Percentiles rank a stretch among this genome's conserved stretches.
phyloP scores from a whole-genome alignment of 2,329 filamentous ascomycete genomes.

The Ceratocystis albifundus region DNA sequence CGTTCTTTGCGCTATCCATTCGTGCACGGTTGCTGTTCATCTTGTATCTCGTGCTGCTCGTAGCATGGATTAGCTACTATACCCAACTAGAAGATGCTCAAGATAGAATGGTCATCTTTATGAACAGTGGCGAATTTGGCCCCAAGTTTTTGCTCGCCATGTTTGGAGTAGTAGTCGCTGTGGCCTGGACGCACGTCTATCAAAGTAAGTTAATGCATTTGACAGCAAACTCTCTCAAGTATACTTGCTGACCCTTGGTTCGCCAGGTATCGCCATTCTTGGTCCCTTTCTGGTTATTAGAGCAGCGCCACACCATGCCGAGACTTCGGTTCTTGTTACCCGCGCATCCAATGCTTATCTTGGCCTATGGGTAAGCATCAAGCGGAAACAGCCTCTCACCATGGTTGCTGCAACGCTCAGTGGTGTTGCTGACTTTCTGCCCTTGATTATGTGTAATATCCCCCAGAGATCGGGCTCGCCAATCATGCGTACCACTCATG shows the following conservation, averaged over 20 bases:
- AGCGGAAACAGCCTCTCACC: slow-evolving; percentile 11
- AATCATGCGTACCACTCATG: slow-evolving; percentile 9
- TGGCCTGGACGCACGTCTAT: slow-evolving; percentile 17
- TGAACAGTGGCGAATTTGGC: slow-evolving; percentile 18
- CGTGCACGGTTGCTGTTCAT: slow-evolving; percentile 12
- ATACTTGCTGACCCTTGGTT: not conserved
- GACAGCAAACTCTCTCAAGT: too few species aligned
- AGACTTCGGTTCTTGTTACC: slow-evolving; percentile 16
- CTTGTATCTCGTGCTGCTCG: slow-evolving; percentile 9
- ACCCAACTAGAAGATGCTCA: not conserved
- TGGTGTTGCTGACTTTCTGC: slow-evolving; percentile 19
- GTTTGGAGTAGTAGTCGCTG: slow-evolving; percentile 13
- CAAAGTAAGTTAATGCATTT: slow-evolving; percentile 8
- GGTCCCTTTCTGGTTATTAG: slow-evolving; percentile 26
- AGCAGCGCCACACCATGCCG: slow-evolving; percentile 17
- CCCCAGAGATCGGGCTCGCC: slow-evolving; percentile 13
- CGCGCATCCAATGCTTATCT: slow-evolving; percentile 20
- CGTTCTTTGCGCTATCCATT: slow-evolving; percentile 11
- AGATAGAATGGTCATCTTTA: slow-evolving; percentile 14
- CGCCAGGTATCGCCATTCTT: slow-evolving; percentile 23
- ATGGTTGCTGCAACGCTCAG: slow-evolving; percentile 2
- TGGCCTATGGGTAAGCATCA: slow-evolving; percentile 17
- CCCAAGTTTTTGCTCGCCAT: slow-evolving; percentile 20
- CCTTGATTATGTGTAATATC: slow-evolving; percentile 20
- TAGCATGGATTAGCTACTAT: slow-evolving; percentile 18